Conservation (phyloP, 225 moss, liverwort and hornwort genomes). For the Thuidium tamariscinum region DNA sequence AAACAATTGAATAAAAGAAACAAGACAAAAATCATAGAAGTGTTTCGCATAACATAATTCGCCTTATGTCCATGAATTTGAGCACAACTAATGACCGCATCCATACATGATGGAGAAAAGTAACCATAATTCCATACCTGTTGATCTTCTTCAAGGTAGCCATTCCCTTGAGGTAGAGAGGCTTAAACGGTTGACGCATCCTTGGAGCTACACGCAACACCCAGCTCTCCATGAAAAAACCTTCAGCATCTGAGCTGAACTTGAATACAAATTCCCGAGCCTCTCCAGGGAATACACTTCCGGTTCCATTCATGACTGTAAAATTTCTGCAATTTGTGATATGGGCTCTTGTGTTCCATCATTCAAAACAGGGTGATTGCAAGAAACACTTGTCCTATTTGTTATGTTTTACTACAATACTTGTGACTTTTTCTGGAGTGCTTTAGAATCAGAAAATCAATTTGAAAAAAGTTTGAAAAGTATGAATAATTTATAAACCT, state of each 20-base stretch:
- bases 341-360: conserved; percentile 8
- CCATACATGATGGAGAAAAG: not conserved
- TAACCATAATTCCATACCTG: not conserved
- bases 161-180: conserved; percentile 54
- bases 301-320: conserved; percentile 50
- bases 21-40: not conserved
- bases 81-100: not conserved
- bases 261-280: conserved; percentile 44
- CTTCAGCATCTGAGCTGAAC: conserved; percentile 46
- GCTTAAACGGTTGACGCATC: conserved; percentile 22
- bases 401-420: no score
- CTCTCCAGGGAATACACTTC: conserved; percentile 55
- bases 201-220: conserved; percentile 42
- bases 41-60: not conserved
- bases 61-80: not conserved
- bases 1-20: not conserved
- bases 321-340: conserved; percentile 28
- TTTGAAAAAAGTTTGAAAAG: no score
- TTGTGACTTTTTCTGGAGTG: no score
- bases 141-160: conserved; percentile 25
- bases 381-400: no score
- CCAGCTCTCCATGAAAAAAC: conserved; percentile 59
- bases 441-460: no score
- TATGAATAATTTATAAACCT: no score
- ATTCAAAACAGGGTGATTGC: no score